Evolutionary conservation across 75 land plant species (phyloP).

Genomic region (Pinus taeda): DNA sequence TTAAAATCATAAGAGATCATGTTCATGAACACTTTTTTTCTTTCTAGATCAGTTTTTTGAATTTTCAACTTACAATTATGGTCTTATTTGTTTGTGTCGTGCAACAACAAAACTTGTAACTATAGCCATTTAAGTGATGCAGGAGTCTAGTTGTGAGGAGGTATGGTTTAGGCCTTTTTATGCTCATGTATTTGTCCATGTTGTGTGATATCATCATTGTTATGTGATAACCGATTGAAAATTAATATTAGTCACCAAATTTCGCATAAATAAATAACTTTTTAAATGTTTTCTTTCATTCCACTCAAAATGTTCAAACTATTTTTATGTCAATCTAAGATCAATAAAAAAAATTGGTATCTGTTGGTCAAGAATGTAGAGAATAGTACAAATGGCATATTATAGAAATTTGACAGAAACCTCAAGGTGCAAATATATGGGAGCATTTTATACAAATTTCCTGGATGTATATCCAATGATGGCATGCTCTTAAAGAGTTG

Average conservation of each 20-base stretch:
- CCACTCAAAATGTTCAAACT: too few species aligned
- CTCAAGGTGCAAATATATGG: too few species aligned
- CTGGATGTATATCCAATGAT: too few species aligned
- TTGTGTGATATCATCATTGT: background rate
- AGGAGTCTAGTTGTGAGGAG: slow-evolving; percentile 97
- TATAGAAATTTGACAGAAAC: too few species aligned
- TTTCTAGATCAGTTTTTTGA: background rate
- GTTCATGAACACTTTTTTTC: background rate
- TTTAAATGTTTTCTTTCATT: too few species aligned
- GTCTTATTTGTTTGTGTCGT: slow-evolving; percentile 3
- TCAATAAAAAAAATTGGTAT: too few species aligned
- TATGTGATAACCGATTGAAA: background rate
- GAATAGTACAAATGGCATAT: too few species aligned
- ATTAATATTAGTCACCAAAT: background rate
- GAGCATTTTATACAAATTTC: too few species aligned
- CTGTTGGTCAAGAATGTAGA: too few species aligned
- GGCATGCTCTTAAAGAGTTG: too few species aligned
- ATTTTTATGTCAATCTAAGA: too few species aligned
- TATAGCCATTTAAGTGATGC: slow-evolving; percentile 86
- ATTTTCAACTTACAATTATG: background rate
- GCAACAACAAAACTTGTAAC: slow-evolving; percentile 96
- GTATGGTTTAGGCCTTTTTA: slow-evolving; percentile 24
- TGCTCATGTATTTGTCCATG: background rate
- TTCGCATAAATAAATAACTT: background rate
- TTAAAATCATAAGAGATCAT: background rate